Base-by-base conservation (phyloP, 176 grass and related monocot species). In the Paspalum vaginatum region DNA sequence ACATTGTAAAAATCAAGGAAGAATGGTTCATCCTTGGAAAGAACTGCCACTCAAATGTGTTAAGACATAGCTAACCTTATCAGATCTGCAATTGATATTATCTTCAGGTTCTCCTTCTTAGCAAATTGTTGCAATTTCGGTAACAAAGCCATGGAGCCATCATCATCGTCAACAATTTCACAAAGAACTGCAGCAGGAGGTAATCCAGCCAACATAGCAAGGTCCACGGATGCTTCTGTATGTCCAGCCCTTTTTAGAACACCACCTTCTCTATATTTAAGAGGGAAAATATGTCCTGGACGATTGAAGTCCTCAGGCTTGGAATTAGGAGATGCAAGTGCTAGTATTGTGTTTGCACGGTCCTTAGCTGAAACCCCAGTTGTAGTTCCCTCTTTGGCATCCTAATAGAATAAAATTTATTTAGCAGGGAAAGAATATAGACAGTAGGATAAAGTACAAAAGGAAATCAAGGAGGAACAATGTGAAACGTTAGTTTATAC, bases 231-330 rank as follows among this genome's bases (percentile, higher is more conserved):
- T 82, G 95, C 95, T 88, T 94, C 92, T 61, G 95, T 97, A 86
- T 98, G 95, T 45, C 95, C 95, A 82, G 92, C 95, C 80, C 95
- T 92, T 92, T 94, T 98, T 26, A 98, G 77, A 50, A 98, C 95
- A 75, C 95, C 95, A 32, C 95, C 95, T 85, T 98, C 95, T 86
- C 88, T 90, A 74, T 97, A 97, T 73, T 97, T 97, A 72, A 97
- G 83, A 81, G 95, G 95, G 57, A 92, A 97, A 74, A 94, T 97
- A 87, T 94, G 95, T 49, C 95, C 95, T 73, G 95, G 95, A 8
- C 95, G 79, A 60, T 97, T 94, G 59, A 97, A 92, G 59, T 97
- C 95, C 76, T 65, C 73, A 70, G 95, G 91, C 64, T 88, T 90
- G 68, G 95, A 97, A 81, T 88, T 57, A 74, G 89, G 83, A 84